These are phyloP conservation scores for Podaxis sp. DNA, from an alignment of 768 basidiomycete genomes.

Conservation along the genomic window DNA sequence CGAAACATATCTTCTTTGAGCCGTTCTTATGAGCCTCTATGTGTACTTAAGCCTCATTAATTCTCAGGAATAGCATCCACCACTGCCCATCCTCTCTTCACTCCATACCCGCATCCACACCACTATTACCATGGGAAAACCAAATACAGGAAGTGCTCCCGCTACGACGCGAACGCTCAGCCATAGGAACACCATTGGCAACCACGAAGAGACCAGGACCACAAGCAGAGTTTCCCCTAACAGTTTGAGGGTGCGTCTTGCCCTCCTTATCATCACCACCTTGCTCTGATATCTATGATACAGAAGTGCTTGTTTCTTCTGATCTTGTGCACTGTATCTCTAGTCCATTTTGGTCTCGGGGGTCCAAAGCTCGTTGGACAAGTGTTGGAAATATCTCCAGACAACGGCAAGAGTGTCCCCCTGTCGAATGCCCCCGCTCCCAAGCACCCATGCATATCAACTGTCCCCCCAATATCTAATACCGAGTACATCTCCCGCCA, in stretches of 20 bases:
- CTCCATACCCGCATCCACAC: background rate
- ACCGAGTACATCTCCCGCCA: constrained; percentile 56
- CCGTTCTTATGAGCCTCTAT: background rate
- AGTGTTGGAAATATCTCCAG: background rate
- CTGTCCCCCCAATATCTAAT: constrained; percentile 43
- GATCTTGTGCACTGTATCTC: background rate
- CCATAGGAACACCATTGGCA: background rate
- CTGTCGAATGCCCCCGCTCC: constrained; percentile 31
- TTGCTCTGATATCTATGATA: background rate
- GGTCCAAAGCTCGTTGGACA: background rate
- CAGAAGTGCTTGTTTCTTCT: background rate
- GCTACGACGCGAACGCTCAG: background rate
- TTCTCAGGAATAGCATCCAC: background rate
- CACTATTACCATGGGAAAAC: background rate
- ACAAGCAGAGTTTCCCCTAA: background rate
- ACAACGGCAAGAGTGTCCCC: background rate
- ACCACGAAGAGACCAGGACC: background rate
- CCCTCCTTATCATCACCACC: background rate
- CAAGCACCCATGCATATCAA: constrained; percentile 18
- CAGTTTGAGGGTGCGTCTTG: background rate
- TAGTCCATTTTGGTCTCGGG: background rate
- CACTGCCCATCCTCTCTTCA: background rate
- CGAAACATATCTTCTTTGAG: too few relatives aligned
- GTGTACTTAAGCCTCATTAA: background rate
- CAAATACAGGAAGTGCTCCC: background rate